A percentile compares a stretch with the other conserved stretches of the same genome.
These are phyloP conservation scores for Taxillus chinensis DNA, from an alignment of 164 flowering plant species.

Conservation along the genomic window DNA sequence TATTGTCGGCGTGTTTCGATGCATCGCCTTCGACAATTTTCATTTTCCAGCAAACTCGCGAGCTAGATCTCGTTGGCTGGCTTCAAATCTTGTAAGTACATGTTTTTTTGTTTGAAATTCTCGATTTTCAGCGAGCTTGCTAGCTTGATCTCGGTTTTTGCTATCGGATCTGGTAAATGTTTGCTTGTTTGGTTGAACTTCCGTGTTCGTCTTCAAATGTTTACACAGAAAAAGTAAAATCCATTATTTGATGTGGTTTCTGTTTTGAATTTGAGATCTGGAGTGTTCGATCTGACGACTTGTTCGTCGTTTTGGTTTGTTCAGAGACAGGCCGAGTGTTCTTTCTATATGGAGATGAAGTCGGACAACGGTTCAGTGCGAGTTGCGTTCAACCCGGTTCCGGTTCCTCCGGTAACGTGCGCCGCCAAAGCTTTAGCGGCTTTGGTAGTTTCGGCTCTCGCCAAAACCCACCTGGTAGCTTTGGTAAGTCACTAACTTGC, in stretches of 20 bases:
- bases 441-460: conserved; percentile 18
- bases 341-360: conserved; percentile 23
- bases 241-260: not conserved
- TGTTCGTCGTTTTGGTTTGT: conserved; percentile 1
- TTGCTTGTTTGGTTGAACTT: too few species aligned
- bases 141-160: not conserved
- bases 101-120: not conserved
- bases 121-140: not conserved
- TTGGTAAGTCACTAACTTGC: conserved; percentile 12
- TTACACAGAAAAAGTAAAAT: not conserved
- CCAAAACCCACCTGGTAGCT: conserved; percentile 15
- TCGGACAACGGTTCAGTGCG: conserved; percentile 12
- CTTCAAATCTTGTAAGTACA: not conserved
- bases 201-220: not conserved
- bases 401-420: conserved; percentile 20
- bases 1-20: not conserved
- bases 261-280: not conserved
- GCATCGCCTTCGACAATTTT: not conserved
- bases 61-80: not conserved
- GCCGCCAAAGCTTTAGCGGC: conserved; percentile 19
- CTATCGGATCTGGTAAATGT: too few species aligned
- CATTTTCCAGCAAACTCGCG: too few species aligned
- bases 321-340: conserved; percentile 5
- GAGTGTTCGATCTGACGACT: conserved; percentile 19
- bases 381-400: conserved; percentile 6